Conservation (phyloP, 345 rosid species). For the Nasturtium officinale region DNA sequence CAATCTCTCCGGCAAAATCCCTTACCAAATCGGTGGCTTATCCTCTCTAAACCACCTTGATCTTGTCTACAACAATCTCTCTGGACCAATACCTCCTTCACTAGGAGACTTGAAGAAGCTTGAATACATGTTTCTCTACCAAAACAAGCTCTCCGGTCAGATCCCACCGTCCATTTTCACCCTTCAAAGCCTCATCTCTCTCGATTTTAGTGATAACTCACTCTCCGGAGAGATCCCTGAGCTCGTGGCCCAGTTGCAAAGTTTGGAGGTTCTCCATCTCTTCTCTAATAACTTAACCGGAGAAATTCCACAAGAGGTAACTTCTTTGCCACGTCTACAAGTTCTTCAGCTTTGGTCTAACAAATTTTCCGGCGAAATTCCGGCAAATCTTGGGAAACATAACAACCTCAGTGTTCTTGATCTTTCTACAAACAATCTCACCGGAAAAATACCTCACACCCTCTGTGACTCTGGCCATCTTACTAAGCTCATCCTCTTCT, state of each 20-base stretch:
- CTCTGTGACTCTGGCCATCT: constrained; percentile 71
- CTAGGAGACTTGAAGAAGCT: constrained; percentile 64
- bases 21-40: constrained; percentile 60
- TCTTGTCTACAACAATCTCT: constrained; percentile 86
- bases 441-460: constrained; percentile 65
- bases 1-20: constrained; percentile 80
- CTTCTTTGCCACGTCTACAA: constrained; percentile 70
- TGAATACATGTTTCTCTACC: constrained; percentile 72
- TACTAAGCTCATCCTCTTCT: constrained; percentile 81
- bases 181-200: constrained; percentile 61
- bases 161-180: constrained; percentile 62
- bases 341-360: constrained; percentile 94
- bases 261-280: constrained; percentile 80
- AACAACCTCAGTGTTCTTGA: constrained; percentile 76
- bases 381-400: constrained; percentile 62
- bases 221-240: constrained; percentile 79
- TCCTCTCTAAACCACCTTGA: constrained; percentile 70
- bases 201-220: constrained; percentile 78
- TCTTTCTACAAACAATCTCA: constrained; percentile 79
- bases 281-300: constrained; percentile 78
- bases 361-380: constrained; percentile 64
- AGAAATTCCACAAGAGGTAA: constrained; percentile 58
- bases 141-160: constrained; percentile 65
- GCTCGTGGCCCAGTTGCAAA: constrained; percentile 51
- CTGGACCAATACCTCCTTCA: constrained; percentile 67